Evolutionary conservation across 192 early-diverging fungal species (phyloP).

Genomic region (Backusella psychrophila): DNA sequence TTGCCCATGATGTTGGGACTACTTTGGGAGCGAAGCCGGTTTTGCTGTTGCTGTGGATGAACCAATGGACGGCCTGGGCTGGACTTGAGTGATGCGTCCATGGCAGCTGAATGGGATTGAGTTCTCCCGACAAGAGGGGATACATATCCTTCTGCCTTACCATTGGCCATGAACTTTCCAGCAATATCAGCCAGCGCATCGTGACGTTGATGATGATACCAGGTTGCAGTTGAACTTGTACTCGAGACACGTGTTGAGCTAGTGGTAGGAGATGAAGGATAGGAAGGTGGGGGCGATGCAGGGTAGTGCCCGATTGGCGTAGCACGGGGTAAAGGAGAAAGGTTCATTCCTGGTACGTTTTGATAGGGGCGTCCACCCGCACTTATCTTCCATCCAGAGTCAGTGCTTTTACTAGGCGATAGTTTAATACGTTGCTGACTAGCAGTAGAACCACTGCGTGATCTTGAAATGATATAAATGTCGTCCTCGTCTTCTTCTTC

Average conservation of each 20-base stretch:
- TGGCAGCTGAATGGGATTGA: slow-evolving; percentile 14
- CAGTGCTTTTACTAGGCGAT: slow-evolving; percentile 1
- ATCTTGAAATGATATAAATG: slow-evolving; percentile 6
- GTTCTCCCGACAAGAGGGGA: slow-evolving; percentile 1
- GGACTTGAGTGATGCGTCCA: background rate
- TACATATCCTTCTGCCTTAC: background rate
- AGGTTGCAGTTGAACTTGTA: background rate
- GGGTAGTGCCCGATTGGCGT: slow-evolving; percentile 31
- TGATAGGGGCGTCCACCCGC: slow-evolving; percentile 10
- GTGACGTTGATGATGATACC: slow-evolving; percentile 36
- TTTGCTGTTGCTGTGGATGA: slow-evolving; percentile 12
- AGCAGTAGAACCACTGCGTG: slow-evolving; percentile 13
- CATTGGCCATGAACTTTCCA: slow-evolving; percentile 39
- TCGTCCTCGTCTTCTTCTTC: slow-evolving; percentile 4
- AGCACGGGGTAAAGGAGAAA: slow-evolving; percentile 29
- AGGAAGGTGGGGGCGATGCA: slow-evolving; percentile 48
- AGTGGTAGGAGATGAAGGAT: slow-evolving; percentile 38
- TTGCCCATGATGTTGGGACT: slow-evolving; percentile 52
- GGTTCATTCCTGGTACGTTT: slow-evolving; percentile 29
- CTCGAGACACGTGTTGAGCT: slow-evolving; percentile 31
- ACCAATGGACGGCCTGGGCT: background rate
- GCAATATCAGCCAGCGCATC: slow-evolving; percentile 18
- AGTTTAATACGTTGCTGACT: background rate
- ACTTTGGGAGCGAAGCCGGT: slow-evolving; percentile 51
- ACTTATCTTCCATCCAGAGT: slow-evolving; percentile 6